Conservation (phyloP, 345 rosid species). For the Salix exigua region DNA sequence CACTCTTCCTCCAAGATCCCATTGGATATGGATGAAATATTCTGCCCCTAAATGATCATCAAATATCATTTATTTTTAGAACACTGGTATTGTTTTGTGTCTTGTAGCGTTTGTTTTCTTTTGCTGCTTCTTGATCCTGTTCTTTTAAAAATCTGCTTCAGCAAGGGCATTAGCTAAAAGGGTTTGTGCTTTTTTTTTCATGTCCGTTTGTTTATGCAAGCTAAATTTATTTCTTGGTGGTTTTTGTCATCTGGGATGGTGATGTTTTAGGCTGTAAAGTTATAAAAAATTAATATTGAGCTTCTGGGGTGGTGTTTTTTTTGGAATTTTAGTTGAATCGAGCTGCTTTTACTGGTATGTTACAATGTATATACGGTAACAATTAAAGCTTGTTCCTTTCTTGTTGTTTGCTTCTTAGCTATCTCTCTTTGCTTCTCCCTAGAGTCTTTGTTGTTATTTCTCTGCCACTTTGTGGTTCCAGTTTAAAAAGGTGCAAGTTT, state of each 20-base stretch:
- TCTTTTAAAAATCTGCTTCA: conserved; percentile 10
- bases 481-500: not conserved
- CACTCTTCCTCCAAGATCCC: too few relatives aligned
- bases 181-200: not conserved
- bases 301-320: not conserved
- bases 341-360: not conserved
- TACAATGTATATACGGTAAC: not conserved
- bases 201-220: not conserved
- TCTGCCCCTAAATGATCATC: too few relatives aligned
- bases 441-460: not conserved
- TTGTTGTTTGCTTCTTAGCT: not conserved
- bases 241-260: not conserved
- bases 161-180: not conserved
- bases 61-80: too few relatives aligned
- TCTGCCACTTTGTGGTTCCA: not conserved
- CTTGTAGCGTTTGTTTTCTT: not conserved
- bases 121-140: not conserved
- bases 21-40: too few relatives aligned
- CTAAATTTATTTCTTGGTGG: not conserved
- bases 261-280: not conserved
- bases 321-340: not conserved
- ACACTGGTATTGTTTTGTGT: not conserved
- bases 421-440: not conserved
- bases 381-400: conserved; percentile 5
- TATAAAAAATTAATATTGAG: not conserved